These are phyloP conservation scores for Globisporangium nodosum DNA, from an alignment of 352 stramenopile species.

Conservation along the genomic window DNA sequence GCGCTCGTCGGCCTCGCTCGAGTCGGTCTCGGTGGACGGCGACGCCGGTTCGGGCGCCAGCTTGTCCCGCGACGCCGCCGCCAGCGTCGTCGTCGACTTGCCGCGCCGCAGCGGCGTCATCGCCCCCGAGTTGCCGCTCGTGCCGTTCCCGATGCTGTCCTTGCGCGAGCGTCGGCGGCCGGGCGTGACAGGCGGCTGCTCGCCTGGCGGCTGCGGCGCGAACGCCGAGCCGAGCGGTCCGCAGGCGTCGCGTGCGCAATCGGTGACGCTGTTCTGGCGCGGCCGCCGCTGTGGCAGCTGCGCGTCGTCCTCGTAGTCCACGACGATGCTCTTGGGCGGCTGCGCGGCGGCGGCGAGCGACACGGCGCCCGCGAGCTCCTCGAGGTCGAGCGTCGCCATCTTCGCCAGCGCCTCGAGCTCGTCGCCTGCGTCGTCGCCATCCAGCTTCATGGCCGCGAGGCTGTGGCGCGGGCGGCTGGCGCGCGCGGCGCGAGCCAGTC, in stretches of 20 bases:
- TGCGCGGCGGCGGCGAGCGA: not conserved
- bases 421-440: not conserved
- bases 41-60: constrained; percentile 5
- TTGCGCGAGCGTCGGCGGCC: constrained; percentile 25
- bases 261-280: constrained; percentile 12
- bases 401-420: not conserved
- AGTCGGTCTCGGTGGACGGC: constrained; percentile 11
- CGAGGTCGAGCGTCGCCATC: constrained; percentile 34
- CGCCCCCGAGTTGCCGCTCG: not conserved
- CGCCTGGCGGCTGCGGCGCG: constrained; percentile 8
- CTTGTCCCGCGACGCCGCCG: constrained; percentile 7
- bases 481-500: constrained; percentile 2
- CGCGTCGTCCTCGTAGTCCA: constrained; percentile 47
- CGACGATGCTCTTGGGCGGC: constrained; percentile 37
- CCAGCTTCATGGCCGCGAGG: constrained; percentile 1
- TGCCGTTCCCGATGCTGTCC: constrained; percentile 12
- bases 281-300: constrained; percentile 12
- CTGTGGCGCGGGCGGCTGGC: constrained; percentile 8
- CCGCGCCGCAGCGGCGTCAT: constrained; percentile 13
- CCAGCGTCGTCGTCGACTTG: constrained; percentile 21
- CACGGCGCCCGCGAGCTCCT: constrained; percentile 31
- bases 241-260: constrained; percentile 45
- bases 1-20: constrained; percentile 24
- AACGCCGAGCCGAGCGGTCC: constrained; percentile 23
- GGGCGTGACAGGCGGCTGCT: constrained; percentile 9